These are phyloP conservation scores for Exutisphaerella laricina DNA, from an alignment of 2,329 filamentous ascomycete species.

Conservation along the genomic window DNA sequence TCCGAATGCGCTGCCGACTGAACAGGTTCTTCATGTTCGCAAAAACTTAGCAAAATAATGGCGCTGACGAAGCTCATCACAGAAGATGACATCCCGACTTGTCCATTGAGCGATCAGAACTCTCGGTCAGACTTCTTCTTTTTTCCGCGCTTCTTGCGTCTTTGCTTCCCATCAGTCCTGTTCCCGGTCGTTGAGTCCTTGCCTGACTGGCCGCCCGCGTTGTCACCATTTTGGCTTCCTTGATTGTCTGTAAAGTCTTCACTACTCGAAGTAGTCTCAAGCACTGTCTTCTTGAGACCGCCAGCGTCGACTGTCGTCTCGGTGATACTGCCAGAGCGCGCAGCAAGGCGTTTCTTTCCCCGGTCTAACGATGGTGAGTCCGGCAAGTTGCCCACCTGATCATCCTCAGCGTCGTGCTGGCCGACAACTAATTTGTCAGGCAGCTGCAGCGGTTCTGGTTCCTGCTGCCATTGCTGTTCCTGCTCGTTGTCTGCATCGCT, in stretches of 20 bases:
- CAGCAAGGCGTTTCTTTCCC: slow-evolving; percentile 1
- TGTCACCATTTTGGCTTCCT: not conserved
- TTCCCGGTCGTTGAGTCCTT: not conserved
- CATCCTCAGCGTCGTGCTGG: not conserved
- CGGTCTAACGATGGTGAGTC: not conserved
- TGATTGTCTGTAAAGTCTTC: not conserved
- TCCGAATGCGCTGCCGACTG: too few relatives aligned
- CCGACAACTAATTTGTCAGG: slow-evolving; percentile 1
- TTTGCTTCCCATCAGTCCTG: not conserved
- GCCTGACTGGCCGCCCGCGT: not conserved
- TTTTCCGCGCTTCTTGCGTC: slow-evolving; percentile 1
- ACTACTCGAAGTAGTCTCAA: slow-evolving; percentile 5
- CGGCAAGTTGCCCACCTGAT: not conserved
- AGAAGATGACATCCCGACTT: too few relatives aligned
- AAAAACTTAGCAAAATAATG: too few relatives aligned
- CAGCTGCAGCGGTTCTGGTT: not conserved
- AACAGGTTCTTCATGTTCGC: too few relatives aligned
- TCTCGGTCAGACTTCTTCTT: slow-evolving; percentile 3
- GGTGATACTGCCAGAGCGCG: slow-evolving; percentile 8
- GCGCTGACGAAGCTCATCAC: too few relatives aligned
- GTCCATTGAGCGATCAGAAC: too few relatives aligned
- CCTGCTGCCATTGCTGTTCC: not conserved
- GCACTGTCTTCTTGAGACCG: slow-evolving; percentile 4
- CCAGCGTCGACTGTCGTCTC: slow-evolving; percentile 3
- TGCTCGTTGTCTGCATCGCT: not conserved